Conservation (phyloP, 2,329 filamentous ascomycete genomes). For the Fusarium circinatum region DNA sequence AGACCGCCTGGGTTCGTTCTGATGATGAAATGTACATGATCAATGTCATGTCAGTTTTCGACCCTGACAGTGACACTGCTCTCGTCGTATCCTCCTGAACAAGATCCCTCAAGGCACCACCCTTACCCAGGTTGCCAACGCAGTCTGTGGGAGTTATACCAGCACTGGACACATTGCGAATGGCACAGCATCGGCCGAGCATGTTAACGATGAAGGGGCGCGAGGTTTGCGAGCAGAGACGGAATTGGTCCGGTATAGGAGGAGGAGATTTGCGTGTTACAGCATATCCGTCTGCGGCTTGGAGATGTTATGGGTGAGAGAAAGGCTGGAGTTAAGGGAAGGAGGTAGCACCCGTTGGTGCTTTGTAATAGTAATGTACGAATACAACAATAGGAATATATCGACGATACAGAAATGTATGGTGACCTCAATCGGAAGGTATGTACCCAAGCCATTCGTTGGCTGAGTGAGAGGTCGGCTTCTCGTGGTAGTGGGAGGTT, state of each 20-base stretch:
- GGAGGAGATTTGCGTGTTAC: background rate
- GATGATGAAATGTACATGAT: background rate
- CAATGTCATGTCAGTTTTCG: background rate
- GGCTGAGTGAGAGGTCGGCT: background rate
- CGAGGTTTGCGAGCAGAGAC: background rate
- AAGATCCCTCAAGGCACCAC: background rate
- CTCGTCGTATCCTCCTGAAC: background rate
- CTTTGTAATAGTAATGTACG: background rate
- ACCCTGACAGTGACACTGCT: background rate
- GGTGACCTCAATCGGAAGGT: background rate
- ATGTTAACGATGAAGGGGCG: background rate
- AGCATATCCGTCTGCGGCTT: accelerated
- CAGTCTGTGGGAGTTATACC: background rate
- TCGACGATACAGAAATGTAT: background rate
- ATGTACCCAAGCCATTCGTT: background rate
- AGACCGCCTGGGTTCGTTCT: background rate
- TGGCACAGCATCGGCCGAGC: background rate
- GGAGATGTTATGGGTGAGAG: background rate
- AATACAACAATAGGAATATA: background rate
- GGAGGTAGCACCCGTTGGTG: background rate
- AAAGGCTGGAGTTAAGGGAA: background rate
- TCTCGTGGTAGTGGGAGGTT: too few relatives aligned
- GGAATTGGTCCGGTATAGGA: background rate
- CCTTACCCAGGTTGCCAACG: background rate
- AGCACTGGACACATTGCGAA: background rate